Conservation (phyloP, 495 filamentous ascomycete species). For the Paragyromitra xinjiangensis region DNA sequence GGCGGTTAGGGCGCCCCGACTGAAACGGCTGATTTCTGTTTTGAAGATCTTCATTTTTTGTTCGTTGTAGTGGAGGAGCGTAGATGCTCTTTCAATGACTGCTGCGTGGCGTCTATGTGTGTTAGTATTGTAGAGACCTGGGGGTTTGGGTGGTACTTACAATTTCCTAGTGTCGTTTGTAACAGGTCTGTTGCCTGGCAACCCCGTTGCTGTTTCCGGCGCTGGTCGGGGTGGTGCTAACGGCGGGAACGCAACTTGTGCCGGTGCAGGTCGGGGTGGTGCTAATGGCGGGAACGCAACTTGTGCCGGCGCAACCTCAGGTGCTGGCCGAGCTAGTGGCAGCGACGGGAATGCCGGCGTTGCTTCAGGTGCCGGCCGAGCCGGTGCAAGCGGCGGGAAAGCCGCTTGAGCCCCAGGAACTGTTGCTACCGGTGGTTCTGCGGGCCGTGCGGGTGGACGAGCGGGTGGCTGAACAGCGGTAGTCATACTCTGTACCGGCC, state of each 20-base stretch:
- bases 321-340: not conserved
- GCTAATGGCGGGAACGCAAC: conserved; percentile 13
- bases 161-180: conserved; percentile 19
- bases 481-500: conserved; percentile 32
- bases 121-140: conserved; percentile 8
- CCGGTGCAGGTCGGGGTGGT: not conserved
- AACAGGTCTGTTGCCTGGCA: conserved; percentile 15
- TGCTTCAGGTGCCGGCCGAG: not conserved
- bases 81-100: conserved; percentile 84
- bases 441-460: conserved; percentile 39
- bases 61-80: conserved; percentile 76
- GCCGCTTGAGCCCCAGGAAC: conserved; percentile 2
- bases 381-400: conserved; percentile 39
- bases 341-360: conserved; percentile 42
- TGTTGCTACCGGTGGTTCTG: conserved; percentile 56
- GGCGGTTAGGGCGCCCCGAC: conserved; percentile 71
- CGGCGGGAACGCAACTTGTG: conserved; percentile 49
- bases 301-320: conserved; percentile 6
- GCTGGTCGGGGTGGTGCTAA: conserved; percentile 14
- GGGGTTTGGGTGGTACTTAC: conserved; percentile 23
- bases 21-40: conserved; percentile 76
- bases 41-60: conserved; percentile 81
- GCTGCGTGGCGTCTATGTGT: conserved; percentile 65
- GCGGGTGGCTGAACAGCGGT: conserved; percentile 47
- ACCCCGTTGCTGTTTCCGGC: not conserved